Conservation (phyloP, 345 rosid genomes). For the Clausena lansium region DNA sequence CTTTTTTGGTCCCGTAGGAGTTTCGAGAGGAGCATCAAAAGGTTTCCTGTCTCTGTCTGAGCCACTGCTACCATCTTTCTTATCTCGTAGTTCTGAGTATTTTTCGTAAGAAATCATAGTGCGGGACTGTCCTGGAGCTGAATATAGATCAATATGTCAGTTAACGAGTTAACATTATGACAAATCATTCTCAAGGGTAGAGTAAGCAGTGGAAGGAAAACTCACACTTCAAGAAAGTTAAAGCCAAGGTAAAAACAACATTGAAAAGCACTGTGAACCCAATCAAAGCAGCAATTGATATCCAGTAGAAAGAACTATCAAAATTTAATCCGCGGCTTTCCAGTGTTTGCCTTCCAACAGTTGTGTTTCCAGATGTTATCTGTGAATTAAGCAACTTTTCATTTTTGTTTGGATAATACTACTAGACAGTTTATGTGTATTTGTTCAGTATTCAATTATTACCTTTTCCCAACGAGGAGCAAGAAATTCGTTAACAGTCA, state of each 20-base stretch:
- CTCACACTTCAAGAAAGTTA: conserved; percentile 39
- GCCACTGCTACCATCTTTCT: not conserved
- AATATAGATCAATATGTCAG: not conserved
- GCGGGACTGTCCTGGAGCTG: conserved; percentile 47
- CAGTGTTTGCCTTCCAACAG: conserved; percentile 31
- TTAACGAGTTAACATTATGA: not conserved
- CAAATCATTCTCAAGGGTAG: not conserved
- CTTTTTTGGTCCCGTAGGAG: not conserved
- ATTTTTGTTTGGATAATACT: not conserved
- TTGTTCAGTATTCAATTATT: not conserved
- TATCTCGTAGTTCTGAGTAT: conserved; percentile 16
- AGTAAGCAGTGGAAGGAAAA: not conserved
- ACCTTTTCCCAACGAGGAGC: conserved; percentile 60
- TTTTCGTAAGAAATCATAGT: conserved; percentile 32
- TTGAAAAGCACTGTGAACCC: conserved; percentile 44
- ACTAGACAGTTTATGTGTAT: not conserved
- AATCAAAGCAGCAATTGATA: conserved; percentile 32
- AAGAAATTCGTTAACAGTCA: conserved; percentile 57
- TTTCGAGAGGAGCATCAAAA: not conserved
- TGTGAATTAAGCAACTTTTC: not conserved
- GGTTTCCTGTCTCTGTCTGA: not conserved
- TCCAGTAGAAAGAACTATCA: conserved; percentile 29
- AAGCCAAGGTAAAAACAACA: conserved; percentile 34
- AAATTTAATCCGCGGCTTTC: conserved; percentile 42
- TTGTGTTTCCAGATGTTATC: conserved; percentile 14